phyloP scores from a whole-genome alignment of 352 stramenopile species.

The Phytophthora lateralis region DNA sequence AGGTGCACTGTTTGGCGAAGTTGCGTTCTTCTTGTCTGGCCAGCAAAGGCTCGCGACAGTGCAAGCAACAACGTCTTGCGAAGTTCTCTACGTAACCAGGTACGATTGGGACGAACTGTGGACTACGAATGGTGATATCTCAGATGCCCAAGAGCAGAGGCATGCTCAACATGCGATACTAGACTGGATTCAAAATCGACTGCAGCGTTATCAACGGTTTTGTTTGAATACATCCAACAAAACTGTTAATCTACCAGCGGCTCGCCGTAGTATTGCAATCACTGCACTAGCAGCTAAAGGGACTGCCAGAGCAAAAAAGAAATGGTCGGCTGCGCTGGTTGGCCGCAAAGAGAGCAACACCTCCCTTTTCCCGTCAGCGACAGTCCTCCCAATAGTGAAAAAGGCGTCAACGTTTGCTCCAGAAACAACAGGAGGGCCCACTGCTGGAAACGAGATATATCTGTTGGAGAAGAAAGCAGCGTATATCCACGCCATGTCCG shows the following conservation, averaged over 20 bases:
- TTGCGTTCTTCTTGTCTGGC: conserved; percentile 65
- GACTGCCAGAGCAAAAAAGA: conserved; percentile 14
- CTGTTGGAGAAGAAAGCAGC: conserved; percentile 65
- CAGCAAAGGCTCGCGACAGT: conserved; percentile 68
- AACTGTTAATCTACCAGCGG: conserved; percentile 29
- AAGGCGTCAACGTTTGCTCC: background rate
- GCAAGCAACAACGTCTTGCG: conserved; percentile 59
- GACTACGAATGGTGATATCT: conserved; percentile 35
- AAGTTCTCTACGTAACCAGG: conserved; percentile 68
- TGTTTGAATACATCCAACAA: conserved; percentile 46
- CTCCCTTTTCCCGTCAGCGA: background rate
- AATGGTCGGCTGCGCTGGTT: conserved; percentile 14
- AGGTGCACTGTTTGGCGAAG: conserved; percentile 71
- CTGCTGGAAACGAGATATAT: conserved; percentile 27
- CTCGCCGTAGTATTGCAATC: conserved; percentile 7
- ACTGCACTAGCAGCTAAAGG: conserved; percentile 10
- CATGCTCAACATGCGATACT: conserved; percentile 65
- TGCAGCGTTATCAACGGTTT: conserved; percentile 49
- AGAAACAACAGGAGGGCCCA: background rate
- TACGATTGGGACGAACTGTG: conserved; percentile 70
- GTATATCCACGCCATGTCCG: conserved; percentile 54
- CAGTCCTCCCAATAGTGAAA: background rate
- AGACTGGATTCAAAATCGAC: conserved; percentile 53
- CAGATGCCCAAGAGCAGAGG: conserved; percentile 54
- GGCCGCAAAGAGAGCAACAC: background rate